phyloP scores from a whole-genome alignment of 2,329 filamentous ascomycete species.

The Aspergillus persii region DNA sequence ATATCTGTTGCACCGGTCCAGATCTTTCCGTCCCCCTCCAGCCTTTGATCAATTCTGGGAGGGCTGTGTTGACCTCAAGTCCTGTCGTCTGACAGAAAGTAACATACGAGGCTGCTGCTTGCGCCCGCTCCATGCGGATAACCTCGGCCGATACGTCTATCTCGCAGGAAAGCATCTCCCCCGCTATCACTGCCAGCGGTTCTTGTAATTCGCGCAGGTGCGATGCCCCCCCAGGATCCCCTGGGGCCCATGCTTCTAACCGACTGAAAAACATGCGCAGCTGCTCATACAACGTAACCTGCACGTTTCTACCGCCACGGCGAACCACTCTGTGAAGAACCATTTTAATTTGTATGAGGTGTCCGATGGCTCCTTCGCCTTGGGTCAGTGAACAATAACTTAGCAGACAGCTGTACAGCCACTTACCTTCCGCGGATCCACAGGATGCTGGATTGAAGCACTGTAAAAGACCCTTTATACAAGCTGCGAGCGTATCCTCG shows the following conservation, averaged over 20 bases:
- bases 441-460: slow-evolving; percentile 33
- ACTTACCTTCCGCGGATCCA: slow-evolving; percentile 26
- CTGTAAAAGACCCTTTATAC: slow-evolving; percentile 38
- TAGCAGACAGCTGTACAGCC: background rate
- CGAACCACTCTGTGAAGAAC: slow-evolving; percentile 30
- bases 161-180: slow-evolving; percentile 31
- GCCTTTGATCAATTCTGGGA: slow-evolving; percentile 23
- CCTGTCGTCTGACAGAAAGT: slow-evolving; percentile 23
- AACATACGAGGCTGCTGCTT: slow-evolving; percentile 34
- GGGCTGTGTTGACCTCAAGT: slow-evolving; percentile 17
- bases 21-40: slow-evolving; percentile 44
- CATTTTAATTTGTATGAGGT: slow-evolving; percentile 29
- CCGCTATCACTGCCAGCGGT: slow-evolving; percentile 27
- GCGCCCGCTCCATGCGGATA: slow-evolving; percentile 38
- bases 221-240: slow-evolving; percentile 8
- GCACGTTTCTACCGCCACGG: slow-evolving; percentile 34
- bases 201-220: slow-evolving; percentile 25
- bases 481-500: slow-evolving; percentile 39
- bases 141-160: slow-evolving; percentile 36
- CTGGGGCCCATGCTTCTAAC: slow-evolving; percentile 26
- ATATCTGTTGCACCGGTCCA: slow-evolving; percentile 32
- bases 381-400: slow-evolving; percentile 3
- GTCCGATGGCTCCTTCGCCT: slow-evolving; percentile 29
- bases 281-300: slow-evolving; percentile 35
- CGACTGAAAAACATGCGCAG: slow-evolving; percentile 33